Evolutionary conservation across 441 rosid genomes (phyloP).

Genomic region (Dalechampia spathulata): DNA sequence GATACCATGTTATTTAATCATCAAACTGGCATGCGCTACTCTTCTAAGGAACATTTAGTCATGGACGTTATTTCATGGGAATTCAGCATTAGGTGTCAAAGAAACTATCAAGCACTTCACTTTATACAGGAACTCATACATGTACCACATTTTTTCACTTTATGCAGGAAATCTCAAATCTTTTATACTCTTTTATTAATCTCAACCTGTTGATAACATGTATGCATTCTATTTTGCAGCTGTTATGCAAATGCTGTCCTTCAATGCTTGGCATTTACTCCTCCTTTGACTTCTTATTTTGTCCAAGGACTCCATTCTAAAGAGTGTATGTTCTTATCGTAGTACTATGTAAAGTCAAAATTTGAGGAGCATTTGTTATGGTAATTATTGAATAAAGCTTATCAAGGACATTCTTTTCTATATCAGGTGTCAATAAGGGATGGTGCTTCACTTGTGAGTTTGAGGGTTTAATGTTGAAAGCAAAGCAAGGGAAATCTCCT

Average conservation of each 20-base stretch:
- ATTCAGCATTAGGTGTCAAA: too few relatives aligned
- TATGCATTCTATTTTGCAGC: conserved; percentile 40
- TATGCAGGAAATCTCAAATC: too few relatives aligned
- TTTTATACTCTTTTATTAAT: too few relatives aligned
- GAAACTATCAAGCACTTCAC: too few relatives aligned
- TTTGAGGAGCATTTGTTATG: conserved; percentile 5
- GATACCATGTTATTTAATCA: too few relatives aligned
- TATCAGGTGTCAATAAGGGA: conserved; percentile 56
- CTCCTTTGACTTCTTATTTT: conserved; percentile 83
- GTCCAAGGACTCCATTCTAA: conserved; percentile 72
- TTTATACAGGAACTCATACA: too few relatives aligned
- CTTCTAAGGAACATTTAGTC: too few relatives aligned
- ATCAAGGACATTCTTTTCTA: conserved; percentile 10
- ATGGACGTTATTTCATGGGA: too few relatives aligned
- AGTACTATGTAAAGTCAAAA: not conserved
- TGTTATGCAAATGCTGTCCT: conserved; percentile 94
- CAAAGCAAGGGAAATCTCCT: conserved; percentile 58
- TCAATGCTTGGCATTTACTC: conserved; percentile 89
- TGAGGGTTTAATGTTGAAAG: conserved; percentile 60
- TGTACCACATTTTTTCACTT: too few relatives aligned
- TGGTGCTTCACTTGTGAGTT: conserved; percentile 94
- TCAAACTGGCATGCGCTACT: too few relatives aligned
- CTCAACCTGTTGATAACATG: conserved; percentile 9
- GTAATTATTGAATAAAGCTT: conserved; percentile 1
- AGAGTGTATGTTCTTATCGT: conserved; percentile 50